A percentile compares a stretch with the other conserved stretches of the same genome.
phyloP scores from a whole-genome alignment of 345 rosid genomes.

The Gossypium thurberi region DNA sequence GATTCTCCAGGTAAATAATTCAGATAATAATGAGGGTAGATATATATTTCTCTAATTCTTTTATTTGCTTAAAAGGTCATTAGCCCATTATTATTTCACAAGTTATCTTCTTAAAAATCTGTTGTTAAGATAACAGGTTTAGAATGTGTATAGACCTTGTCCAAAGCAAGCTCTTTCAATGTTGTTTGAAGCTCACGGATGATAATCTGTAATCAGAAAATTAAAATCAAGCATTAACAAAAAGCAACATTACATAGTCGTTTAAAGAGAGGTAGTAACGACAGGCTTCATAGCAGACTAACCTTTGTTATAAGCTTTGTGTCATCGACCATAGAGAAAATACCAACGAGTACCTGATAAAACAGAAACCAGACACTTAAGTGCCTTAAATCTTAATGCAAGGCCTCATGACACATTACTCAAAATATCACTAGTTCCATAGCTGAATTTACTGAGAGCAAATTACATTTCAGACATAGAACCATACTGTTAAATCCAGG shows the following conservation, averaged over 20 bases:
- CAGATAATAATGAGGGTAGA: not conserved
- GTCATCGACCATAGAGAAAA: constrained; percentile 79
- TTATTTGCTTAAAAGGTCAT: not conserved
- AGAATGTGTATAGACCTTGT: constrained; percentile 50
- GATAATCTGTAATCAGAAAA: constrained; percentile 47
- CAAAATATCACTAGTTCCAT: not conserved
- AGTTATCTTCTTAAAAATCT: not conserved
- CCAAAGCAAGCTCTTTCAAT: constrained; percentile 61
- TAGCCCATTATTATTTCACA: not conserved
- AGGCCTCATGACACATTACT: not conserved
- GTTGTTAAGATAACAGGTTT: not conserved
- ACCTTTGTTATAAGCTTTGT: constrained; percentile 88
- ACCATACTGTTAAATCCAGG: not conserved
- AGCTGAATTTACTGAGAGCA: not conserved
- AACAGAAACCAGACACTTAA: not conserved
- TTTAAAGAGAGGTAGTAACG: not conserved
- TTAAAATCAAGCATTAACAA: constrained; percentile 13
- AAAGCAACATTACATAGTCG: constrained; percentile 2
- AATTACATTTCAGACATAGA: not conserved
- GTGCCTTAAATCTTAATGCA: not conserved
- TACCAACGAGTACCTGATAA: constrained; percentile 66
- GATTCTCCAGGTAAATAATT: not conserved
- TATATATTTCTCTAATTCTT: not conserved
- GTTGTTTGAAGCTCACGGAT: constrained; percentile 60
- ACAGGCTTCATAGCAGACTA: constrained; percentile 13